phyloP scores from a whole-genome alignment of 1,284 basidiomycete species.

The Ganoderma multipileum region DNA sequence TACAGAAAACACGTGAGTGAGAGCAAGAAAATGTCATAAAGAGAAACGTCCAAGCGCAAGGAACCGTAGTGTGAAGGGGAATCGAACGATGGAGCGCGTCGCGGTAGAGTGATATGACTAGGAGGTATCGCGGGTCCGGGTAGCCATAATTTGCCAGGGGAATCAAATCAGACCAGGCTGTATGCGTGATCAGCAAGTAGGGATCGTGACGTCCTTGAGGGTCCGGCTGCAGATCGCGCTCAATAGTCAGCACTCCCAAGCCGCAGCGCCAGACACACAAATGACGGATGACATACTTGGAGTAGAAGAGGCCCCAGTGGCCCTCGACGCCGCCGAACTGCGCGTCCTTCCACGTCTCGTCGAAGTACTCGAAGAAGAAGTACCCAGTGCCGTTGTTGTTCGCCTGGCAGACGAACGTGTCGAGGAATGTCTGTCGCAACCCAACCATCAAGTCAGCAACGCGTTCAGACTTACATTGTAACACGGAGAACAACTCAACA shows the following conservation, averaged over 20 bases:
- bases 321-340: constrained; percentile 88
- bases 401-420: constrained; percentile 89
- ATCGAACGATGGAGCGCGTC: not conserved
- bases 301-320: constrained; percentile 71
- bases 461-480: not conserved
- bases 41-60: constrained; percentile 17
- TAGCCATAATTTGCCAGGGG: not conserved
- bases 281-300: constrained; percentile 47
- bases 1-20: not conserved
- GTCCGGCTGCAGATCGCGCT: constrained; percentile 20
- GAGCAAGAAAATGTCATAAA: constrained; percentile 3
- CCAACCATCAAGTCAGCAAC: not conserved
- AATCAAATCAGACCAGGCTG: not conserved
- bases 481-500: not conserved
- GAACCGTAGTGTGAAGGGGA: not conserved
- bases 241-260: not conserved
- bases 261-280: not conserved
- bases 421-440: constrained; percentile 62
- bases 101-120: not conserved
- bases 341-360: constrained; percentile 85
- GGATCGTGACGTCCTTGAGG: constrained; percentile 30
- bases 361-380: constrained; percentile 88
- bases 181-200: constrained; percentile 19
- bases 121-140: constrained; percentile 18
- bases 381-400: constrained; percentile 84